Percentiles rank a stretch among this genome's conserved stretches.
Conservation (phyloP, 495 filamentous ascomycete genomes). For the Xylaria nigripes region DNA sequence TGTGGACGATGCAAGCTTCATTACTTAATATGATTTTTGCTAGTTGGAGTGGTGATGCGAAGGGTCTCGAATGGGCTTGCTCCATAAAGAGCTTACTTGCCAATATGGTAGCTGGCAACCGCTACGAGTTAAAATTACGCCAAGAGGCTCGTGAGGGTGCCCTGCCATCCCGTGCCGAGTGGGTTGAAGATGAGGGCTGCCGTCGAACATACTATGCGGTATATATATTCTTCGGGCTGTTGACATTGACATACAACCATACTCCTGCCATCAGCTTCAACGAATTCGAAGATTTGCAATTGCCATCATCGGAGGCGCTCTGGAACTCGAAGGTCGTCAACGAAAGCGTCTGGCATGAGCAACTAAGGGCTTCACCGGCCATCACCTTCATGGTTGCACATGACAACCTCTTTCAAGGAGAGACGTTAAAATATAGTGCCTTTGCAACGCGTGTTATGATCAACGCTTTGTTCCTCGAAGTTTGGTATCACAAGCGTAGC, state of each 20-base stretch:
- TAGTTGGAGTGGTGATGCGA: slow-evolving; percentile 97
- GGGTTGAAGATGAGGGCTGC: slow-evolving; percentile 96
- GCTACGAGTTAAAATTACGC: slow-evolving; percentile 89
- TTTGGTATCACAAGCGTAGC: slow-evolving; percentile 97
- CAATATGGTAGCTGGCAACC: slow-evolving; percentile 97
- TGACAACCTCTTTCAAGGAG: slow-evolving; percentile 89
- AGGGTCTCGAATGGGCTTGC: slow-evolving; percentile 96
- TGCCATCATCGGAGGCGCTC: slow-evolving; percentile 88
- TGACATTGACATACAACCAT: slow-evolving; percentile 96
- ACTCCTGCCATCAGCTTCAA: slow-evolving; percentile 95
- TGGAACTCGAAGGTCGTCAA: slow-evolving; percentile 84
- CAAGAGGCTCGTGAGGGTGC: slow-evolving; percentile 77
- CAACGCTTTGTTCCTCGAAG: slow-evolving; percentile 95
- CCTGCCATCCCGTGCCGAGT: slow-evolving; percentile 73
- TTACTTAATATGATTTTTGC: slow-evolving; percentile 98
- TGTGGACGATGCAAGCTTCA: slow-evolving; percentile 96
- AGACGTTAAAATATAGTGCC: slow-evolving; percentile 85
- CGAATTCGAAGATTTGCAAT: slow-evolving; percentile 86
- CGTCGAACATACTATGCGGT: slow-evolving; percentile 97
- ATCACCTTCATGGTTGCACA: slow-evolving; percentile 90
- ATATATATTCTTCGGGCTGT: slow-evolving; percentile 96
- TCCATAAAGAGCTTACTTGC: slow-evolving; percentile 96
- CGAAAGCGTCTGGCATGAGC: slow-evolving; percentile 75
- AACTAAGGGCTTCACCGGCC: slow-evolving; percentile 56
- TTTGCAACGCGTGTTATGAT: slow-evolving; percentile 98